Evolutionary conservation across 2,329 filamentous ascomycete species (phyloP).

Genomic region (Aspergillus melleus): DNA sequence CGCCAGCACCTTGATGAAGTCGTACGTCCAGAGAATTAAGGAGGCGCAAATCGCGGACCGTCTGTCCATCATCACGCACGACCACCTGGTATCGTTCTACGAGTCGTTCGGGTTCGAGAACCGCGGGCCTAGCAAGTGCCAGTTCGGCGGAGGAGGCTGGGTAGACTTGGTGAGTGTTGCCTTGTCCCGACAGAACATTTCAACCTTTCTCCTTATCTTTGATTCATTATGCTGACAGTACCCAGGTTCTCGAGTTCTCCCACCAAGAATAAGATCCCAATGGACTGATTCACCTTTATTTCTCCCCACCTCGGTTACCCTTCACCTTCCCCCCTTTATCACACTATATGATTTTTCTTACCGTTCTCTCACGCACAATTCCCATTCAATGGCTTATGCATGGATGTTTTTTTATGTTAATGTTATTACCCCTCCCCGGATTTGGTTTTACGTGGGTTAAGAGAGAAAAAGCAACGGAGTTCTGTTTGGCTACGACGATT

Average conservation of each 20-base stretch:
- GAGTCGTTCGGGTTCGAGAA: slow-evolving; percentile 71
- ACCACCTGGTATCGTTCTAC: slow-evolving; percentile 73
- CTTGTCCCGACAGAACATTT: background rate
- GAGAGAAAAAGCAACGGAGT: slow-evolving; percentile 37
- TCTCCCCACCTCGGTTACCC: background rate
- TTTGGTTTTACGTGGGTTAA: slow-evolving; percentile 18
- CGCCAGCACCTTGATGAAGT: slow-evolving; percentile 70
- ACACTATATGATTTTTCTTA: slow-evolving; percentile 5
- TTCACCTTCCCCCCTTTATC: background rate
- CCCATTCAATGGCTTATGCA: slow-evolving; percentile 11
- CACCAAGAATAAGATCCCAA: slow-evolving; percentile 18
- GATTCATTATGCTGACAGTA: too few species aligned
- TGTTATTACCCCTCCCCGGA: slow-evolving; percentile 17
- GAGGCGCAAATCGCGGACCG: slow-evolving; percentile 68
- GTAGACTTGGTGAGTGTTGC: slow-evolving; percentile 67
- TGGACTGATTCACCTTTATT: background rate
- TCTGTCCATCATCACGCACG: slow-evolving; percentile 74
- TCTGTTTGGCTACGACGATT: slow-evolving; percentile 26
- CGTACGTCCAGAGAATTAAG: slow-evolving; percentile 75
- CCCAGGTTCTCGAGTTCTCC: slow-evolving; percentile 32
- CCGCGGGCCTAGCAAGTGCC: slow-evolving; percentile 65
- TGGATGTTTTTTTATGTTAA: slow-evolving; percentile 7
- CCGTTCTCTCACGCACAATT: slow-evolving; percentile 10
- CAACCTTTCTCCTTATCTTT: background rate
- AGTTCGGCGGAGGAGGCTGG: slow-evolving; percentile 80